A percentile compares a stretch with the other conserved stretches of the same genome.
phyloP scores from a whole-genome alignment of 306 rosid genomes.

The Ceratonia siliqua region DNA sequence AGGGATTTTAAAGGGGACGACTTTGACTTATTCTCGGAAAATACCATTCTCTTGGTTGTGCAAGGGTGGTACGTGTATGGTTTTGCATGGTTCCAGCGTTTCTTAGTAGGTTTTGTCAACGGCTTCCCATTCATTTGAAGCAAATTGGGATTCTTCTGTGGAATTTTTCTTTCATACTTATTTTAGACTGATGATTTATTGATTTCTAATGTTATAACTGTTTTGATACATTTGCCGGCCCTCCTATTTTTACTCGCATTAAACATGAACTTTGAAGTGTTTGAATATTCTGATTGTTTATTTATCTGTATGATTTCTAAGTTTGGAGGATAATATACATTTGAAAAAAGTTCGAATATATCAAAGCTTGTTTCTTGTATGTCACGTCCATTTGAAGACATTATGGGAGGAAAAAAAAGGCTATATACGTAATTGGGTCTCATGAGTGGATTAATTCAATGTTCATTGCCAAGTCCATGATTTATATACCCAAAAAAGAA shows the following conservation, averaged over 20 bases:
- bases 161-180: neutral
- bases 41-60: conserved; percentile 9
- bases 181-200: neutral
- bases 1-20: conserved; percentile 3
- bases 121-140: neutral
- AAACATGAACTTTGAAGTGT: neutral
- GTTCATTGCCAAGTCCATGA: neutral
- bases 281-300: neutral
- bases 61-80: conserved; percentile 18
- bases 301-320: too few species aligned
- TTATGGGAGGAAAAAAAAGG: too few species aligned
- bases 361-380: too few species aligned
- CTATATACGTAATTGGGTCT: neutral
- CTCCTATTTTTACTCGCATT: too few species aligned
- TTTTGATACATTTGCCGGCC: too few species aligned
- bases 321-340: neutral
- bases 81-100: conserved; percentile 35
- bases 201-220: neutral
- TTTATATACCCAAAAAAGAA: too few species aligned
- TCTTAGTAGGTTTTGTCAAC: neutral
- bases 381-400: too few species aligned
- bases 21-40: conserved; percentile 20
- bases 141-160: neutral
- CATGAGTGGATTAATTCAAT: neutral
- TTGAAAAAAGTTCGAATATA: neutral